Conservation (phyloP, 176 grass and related monocot genomes). For the Triticum urartu region DNA sequence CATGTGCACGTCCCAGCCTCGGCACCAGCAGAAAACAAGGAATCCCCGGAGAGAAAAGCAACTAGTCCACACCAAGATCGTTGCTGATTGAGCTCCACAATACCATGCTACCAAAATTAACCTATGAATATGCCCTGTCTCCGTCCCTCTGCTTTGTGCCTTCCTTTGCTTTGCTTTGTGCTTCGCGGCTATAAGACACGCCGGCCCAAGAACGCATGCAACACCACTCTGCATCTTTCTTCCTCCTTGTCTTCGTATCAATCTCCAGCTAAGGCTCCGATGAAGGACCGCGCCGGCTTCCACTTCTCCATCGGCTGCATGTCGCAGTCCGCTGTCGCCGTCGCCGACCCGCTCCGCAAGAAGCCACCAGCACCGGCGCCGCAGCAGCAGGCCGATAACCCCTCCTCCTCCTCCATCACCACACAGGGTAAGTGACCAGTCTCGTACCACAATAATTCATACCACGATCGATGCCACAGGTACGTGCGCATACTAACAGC, state of each 20-base stretch:
- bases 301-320: slow-evolving; percentile 85
- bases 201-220: slow-evolving; percentile 18
- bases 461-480: no score
- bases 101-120: not conserved
- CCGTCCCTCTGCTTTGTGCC: not conserved
- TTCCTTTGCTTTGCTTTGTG: no score
- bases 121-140: not conserved
- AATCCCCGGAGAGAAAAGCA: not conserved
- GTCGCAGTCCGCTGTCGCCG: slow-evolving; percentile 69
- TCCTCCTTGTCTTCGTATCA: no score
- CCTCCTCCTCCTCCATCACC: not conserved
- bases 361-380: slow-evolving; percentile 18
- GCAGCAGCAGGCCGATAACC: not conserved
- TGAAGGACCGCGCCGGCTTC: slow-evolving; percentile 72
- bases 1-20: not conserved
- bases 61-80: not conserved
- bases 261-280: not conserved
- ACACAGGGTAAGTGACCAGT: not conserved
- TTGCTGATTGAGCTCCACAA: not conserved
- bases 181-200: not conserved
- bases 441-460: not conserved
- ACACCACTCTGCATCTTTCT: not conserved
- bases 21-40: not conserved
- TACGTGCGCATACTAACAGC: not conserved
- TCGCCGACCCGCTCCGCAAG: slow-evolving; percentile 50